Evolutionary conservation across 2,329 filamentous ascomycete genomes (phyloP).

Genomic region (Dothistroma septosporum): DNA sequence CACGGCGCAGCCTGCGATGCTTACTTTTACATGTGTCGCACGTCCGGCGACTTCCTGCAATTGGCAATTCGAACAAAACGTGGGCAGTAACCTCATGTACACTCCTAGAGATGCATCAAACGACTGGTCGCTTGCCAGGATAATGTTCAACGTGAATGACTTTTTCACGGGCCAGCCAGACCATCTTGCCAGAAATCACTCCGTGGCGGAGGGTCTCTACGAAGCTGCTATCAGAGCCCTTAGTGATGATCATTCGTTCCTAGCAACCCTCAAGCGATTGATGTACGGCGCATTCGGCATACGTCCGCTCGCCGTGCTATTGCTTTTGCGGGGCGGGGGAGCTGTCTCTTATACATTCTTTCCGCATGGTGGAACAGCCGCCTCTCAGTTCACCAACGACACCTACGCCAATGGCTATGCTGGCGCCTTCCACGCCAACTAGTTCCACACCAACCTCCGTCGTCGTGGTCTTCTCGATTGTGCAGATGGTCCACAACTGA

Average conservation of each 20-base stretch:
- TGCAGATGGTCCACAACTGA: conserved; percentile 36
- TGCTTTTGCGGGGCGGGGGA: conserved; percentile 19
- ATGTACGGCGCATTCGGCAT: conserved; percentile 30
- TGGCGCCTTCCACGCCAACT: conserved; percentile 37
- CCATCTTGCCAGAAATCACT: conserved; percentile 45
- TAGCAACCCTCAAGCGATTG: conserved; percentile 37
- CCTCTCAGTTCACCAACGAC: conserved; percentile 11
- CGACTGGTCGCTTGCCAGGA: conserved; percentile 53
- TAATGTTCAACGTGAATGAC: conserved; percentile 49
- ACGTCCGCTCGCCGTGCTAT: conserved; percentile 11
- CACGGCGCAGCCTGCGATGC: conserved; percentile 45
- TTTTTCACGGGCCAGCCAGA: conserved; percentile 45
- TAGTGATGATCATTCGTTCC: conserved; percentile 45
- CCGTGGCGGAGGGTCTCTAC: conserved; percentile 43
- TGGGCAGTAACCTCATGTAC: conserved; percentile 42
- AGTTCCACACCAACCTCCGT: conserved; percentile 39
- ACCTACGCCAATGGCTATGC: conserved; percentile 18
- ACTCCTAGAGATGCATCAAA: conserved; percentile 43
- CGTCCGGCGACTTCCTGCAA: conserved; percentile 45
- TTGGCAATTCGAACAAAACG: conserved; percentile 48
- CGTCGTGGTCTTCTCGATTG: conserved; percentile 42
- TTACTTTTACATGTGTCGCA: conserved; percentile 45
- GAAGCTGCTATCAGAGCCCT: conserved; percentile 47
- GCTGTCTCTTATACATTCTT: conserved; percentile 29
- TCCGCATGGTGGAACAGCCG: conserved; percentile 13